A percentile compares a stretch with the other conserved stretches of the same genome.
These are phyloP conservation scores for Pichia sp. DNA, from an alignment of 1,139 yeast species.

Conservation along the genomic window DNA sequence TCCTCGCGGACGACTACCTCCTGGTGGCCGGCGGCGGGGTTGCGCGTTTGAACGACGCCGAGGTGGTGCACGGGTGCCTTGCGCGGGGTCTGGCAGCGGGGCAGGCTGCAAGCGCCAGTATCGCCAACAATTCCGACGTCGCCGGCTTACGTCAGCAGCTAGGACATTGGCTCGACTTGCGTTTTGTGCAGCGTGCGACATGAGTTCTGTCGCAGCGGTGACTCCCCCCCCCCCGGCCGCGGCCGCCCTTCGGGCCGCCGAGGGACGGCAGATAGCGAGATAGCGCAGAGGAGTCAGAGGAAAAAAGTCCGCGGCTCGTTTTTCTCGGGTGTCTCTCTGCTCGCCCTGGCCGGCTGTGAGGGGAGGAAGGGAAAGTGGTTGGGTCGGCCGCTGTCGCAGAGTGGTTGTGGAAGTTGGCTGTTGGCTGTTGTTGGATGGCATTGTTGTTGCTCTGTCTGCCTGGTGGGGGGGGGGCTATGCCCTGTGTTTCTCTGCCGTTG, in stretches of 20 bases:
- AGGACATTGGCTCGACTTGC: conserved; percentile 1
- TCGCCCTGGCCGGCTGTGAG: not conserved
- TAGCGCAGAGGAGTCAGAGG: no score
- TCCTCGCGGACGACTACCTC: conserved; percentile 49
- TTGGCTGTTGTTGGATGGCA: no score
- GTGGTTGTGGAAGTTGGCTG: no score
- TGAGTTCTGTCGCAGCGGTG: no score
- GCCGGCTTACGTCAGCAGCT: not conserved
- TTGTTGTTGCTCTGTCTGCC: no score
- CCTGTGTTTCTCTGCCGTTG: no score
- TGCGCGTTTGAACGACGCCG: conserved; percentile 43
- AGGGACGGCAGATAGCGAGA: no score
- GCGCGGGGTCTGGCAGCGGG: conserved; percentile 39
- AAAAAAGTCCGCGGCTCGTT: not conserved
- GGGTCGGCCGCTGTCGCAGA: no score
- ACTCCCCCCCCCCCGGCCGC: no score
- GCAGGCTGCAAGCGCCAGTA: not conserved
- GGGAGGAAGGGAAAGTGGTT: no score
- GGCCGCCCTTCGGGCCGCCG: no score
- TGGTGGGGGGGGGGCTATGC: no score
- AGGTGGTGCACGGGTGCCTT: conserved; percentile 46
- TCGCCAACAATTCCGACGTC: not conserved
- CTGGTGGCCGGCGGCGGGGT: conserved; percentile 44
- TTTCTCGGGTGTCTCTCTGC: not conserved
- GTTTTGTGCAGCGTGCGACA: not conserved